These are phyloP conservation scores for Endocalyx cinctus DNA, from an alignment of 2,329 filamentous ascomycete genomes.

Conservation along the genomic window DNA sequence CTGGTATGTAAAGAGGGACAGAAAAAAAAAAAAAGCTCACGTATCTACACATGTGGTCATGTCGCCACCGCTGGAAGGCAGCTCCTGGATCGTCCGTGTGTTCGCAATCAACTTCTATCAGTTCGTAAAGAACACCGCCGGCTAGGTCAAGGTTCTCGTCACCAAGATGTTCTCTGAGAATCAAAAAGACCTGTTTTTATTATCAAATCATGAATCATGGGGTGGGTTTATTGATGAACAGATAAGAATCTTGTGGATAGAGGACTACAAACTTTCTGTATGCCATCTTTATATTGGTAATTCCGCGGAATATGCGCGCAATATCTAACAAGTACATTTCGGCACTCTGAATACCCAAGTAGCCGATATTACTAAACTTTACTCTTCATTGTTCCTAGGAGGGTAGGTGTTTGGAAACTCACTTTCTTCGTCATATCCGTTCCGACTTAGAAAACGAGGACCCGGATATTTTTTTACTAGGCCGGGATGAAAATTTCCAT, in stretches of 20 bases:
- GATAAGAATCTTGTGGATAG: too few relatives aligned
- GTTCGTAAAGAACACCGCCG: slow-evolving; percentile 40
- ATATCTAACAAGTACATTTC: slow-evolving; percentile 39
- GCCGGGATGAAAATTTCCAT: too few relatives aligned
- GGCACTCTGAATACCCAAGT: too few relatives aligned
- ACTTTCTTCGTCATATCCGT: slow-evolving; percentile 25
- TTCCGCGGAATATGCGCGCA: slow-evolving; percentile 41
- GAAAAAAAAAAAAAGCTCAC: too few relatives aligned
- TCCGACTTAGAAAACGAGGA: slow-evolving; percentile 16
- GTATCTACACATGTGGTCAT: slow-evolving; percentile 40
- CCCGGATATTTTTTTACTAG: too few relatives aligned
- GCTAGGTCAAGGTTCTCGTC: slow-evolving; percentile 40
- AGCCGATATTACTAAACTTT: slow-evolving; percentile 1
- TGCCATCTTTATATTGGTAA: slow-evolving; percentile 41
- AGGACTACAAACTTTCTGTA: slow-evolving; percentile 35
- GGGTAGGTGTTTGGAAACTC: slow-evolving; percentile 6
- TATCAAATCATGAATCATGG: background rate
- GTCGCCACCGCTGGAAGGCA: slow-evolving; percentile 42
- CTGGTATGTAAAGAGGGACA: background rate
- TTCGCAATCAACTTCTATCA: slow-evolving; percentile 41
- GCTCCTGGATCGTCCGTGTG: slow-evolving; percentile 40
- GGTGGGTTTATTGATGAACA: slow-evolving; percentile 2
- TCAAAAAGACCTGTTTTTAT: slow-evolving; percentile 33
- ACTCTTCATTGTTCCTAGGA: background rate
- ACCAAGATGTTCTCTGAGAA: slow-evolving; percentile 39